Percentiles rank a stretch among this genome's conserved stretches.
Evolutionary conservation across 1,139 yeast species (phyloP).

Genomic region (Suhomyces panamericanus): DNA sequence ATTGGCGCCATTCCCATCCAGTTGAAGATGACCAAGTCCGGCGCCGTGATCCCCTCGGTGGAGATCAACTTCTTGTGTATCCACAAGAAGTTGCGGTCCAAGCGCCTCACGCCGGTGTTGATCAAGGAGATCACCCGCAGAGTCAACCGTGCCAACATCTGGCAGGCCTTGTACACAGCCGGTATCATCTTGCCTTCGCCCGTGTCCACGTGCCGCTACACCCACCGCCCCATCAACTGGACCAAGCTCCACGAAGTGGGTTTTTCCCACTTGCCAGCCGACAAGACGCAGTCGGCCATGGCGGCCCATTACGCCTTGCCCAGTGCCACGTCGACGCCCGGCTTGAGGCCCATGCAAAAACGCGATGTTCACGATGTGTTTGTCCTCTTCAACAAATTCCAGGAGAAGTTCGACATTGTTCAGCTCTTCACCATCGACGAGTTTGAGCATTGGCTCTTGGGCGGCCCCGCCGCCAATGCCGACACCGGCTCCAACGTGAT

Average conservation of each 20-base stretch:
- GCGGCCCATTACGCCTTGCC: conserved; percentile 77
- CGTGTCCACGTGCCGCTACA: conserved; percentile 84
- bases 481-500: conserved; percentile 51
- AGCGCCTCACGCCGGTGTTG: conserved; percentile 89
- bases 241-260: conserved; percentile 85
- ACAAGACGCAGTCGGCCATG: conserved; percentile 77
- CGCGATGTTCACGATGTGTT: conserved; percentile 67
- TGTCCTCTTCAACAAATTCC: conserved; percentile 59
- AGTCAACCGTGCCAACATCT: conserved; percentile 76
- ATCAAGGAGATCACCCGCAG: conserved; percentile 94
- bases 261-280: conserved; percentile 76
- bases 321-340: conserved; percentile 52
- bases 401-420: conserved; percentile 66
- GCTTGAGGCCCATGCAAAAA: conserved; percentile 62
- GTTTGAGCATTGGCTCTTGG: conserved; percentile 78
- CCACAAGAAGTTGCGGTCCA: conserved; percentile 90
- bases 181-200: conserved; percentile 93
- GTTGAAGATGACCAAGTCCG: conserved; percentile 58
- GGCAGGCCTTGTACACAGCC: conserved; percentile 97
- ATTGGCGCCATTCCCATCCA: conserved; percentile 87
- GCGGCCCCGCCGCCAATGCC: conserved; percentile 42
- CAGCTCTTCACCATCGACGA: conserved; percentile 74
- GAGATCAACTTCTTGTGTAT: conserved; percentile 94
- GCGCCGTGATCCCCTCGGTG: conserved; percentile 58
- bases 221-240: conserved; percentile 95